Evolutionary conservation across 106 monocot genomes (phyloP), one percentile per base, ranked within the genome.

Genomic region (Apostasia ramifera): DNA sequence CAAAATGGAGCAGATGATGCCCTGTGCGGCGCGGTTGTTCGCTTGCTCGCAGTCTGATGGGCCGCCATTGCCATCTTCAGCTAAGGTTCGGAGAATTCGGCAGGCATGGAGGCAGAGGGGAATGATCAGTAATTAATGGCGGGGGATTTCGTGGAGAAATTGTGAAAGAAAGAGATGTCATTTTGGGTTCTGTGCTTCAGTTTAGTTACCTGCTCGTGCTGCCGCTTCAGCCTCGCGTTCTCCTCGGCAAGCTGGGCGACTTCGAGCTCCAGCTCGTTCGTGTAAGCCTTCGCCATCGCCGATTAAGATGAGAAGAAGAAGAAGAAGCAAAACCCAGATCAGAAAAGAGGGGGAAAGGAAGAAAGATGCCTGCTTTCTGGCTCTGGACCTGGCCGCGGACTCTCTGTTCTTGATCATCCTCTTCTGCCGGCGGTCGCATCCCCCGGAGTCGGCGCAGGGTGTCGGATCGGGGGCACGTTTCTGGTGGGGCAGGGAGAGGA

Each of bases 1-100:
- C 76, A 91, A 80, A 87, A 87, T 76, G 87, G 78, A 2, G 83
- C 78, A 41, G 86, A 79, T n/a, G 64, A 74, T 72, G 76, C 64
- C 58, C 91, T 82, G 15, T 76, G 76, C n/a, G 78, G 72, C 8
- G 58, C 8, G 58, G 55, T 82, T 61, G 67, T 88, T 14, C 8
- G 50, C 50, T 50, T 8, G 50, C 50, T 50, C 50, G 70, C 71
- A 5, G 78, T 63, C 12, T 55, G 52, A 42, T 87, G 81, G 51
- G 79, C 70, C 40, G 74, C 80, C 87, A 87, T 71, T 61, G 76
- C 75, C 71, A 61, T 50, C 50, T 50, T 50, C 50, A 50, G 50
- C 50, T 50, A 50, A 50, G 8, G 50, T 0, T 50, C 4, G 6
- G 6, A 50, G 8, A 50, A 4, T 50, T 0, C 26, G 26, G 26